phyloP scores from a whole-genome alignment of 768 basidiomycete species.

The Amanita rubescens region DNA sequence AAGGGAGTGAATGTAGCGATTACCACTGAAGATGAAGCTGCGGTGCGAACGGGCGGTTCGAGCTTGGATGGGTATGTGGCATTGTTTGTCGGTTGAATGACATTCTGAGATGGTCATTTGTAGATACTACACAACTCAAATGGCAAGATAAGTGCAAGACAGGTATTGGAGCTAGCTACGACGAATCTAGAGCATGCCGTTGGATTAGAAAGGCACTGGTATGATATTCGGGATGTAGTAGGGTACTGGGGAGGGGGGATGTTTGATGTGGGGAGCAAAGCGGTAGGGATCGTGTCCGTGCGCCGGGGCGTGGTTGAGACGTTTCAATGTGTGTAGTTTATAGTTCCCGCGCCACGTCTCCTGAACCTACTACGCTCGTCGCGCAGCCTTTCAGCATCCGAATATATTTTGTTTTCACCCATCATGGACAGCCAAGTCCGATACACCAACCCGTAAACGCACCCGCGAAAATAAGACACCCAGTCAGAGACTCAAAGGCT shows the following conservation, averaged over 20 bases:
- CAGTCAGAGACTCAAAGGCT: slow-evolving; percentile 69
- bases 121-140: too few relatives aligned
- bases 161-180: slow-evolving; percentile 34
- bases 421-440: slow-evolving; percentile 18
- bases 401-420: slow-evolving; percentile 3
- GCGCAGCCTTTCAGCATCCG: slow-evolving; percentile 4
- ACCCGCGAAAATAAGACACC: slow-evolving; percentile 68
- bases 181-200: slow-evolving; percentile 36
- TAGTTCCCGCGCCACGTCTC: slow-evolving; percentile 13
- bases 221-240: slow-evolving; percentile 28
- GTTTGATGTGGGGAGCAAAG: too few relatives aligned
- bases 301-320: slow-evolving; percentile 28
- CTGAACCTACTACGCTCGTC: slow-evolving; percentile 29
- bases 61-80: slow-evolving; percentile 45
- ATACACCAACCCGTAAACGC: slow-evolving; percentile 37
- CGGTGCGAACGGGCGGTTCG: slow-evolving; percentile 67
- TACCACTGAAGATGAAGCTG: slow-evolving; percentile 51
- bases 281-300: slow-evolving; percentile 33
- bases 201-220: slow-evolving; percentile 21
- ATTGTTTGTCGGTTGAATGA: slow-evolving; percentile 33
- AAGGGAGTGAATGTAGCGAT: slow-evolving; percentile 60
- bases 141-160: too few relatives aligned
- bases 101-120: too few relatives aligned
- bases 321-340: slow-evolving; percentile 17
- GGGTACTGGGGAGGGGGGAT: slow-evolving; percentile 31